Evolutionary conservation across 2,329 filamentous ascomycete genomes (phyloP), one percentile per base, ranked within the genome.

Genomic region (Claviceps pusilla): DNA sequence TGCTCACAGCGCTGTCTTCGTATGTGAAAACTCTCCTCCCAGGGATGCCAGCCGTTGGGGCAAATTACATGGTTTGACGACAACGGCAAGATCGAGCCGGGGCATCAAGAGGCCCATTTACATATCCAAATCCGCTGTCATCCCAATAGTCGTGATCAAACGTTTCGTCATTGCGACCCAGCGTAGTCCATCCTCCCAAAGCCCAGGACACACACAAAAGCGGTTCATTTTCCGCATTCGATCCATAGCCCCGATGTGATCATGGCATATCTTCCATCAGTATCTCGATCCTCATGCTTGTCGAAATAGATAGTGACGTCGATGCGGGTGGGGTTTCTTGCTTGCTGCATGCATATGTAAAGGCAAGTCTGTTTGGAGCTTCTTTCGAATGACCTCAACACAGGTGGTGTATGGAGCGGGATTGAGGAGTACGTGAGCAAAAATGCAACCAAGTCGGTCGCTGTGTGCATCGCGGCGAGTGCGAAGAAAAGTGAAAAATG

Each of bases 141-240:
- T 28, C 3, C 50, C 35, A 41, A 49, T 45, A 43, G 35, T 55
- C 53, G 51, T 55, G 7, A 43, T 52, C 45, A 55, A 55, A 49
- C 53, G 28, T 52, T 31, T 31, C 53, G 53, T 55, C 53, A 52
- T 55, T 48, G 24, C 43, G 31, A 35, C 43, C 16, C 49, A 7
- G 49, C 35, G n/a, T 51, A 33, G 7, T 48, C 37, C 42, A 7
- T 47, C 6, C 24, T 24, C 35, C 12, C 24, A 19, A 39, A 50
- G 29, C 14, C 47, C 48, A 14, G 48, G 49, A 33, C 16, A 16
- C 29, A 14, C 24, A 24, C 24, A 24, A 54, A n/a, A 14, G 29
- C 35, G 41, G 16, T n/a, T 37, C 35, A 29, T 43, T 33, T 19
- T 11, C 42, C n/a, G 12, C 19, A 11, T n/a, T 52, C 42, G 35